Evolutionary conservation across 1,284 basidiomycete genomes (phyloP).

Genomic region (Sphagnurus paluster): DNA sequence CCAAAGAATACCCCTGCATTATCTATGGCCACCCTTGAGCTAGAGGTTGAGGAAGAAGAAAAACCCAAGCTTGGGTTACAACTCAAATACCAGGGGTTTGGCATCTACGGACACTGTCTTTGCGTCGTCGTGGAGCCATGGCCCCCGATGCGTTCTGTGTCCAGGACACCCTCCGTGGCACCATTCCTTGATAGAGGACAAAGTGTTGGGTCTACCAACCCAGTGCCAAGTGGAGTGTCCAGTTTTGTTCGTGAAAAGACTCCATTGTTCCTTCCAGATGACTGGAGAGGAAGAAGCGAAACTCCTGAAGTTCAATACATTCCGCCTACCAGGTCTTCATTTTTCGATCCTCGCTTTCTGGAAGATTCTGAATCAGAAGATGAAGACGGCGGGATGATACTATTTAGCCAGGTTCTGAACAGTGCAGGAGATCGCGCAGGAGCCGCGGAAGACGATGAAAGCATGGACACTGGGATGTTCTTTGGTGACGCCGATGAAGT

Average conservation of each 20-base stretch:
- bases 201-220: constrained; percentile 32
- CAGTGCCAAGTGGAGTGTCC: neutral
- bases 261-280: constrained; percentile 70
- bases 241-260: constrained; percentile 39
- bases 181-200: constrained; percentile 27
- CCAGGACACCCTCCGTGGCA: constrained; percentile 36
- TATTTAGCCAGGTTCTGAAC: constrained; percentile 72
- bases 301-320: constrained; percentile 34
- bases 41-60: constrained; percentile 32
- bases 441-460: constrained; percentile 63
- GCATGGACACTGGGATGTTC: constrained; percentile 68
- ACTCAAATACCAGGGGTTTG: constrained; percentile 67
- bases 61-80: constrained; percentile 71
- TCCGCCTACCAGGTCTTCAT: constrained; percentile 41
- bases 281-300: constrained; percentile 40
- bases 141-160: constrained; percentile 47
- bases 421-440: constrained; percentile 54
- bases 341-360: constrained; percentile 37
- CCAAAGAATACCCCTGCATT: constrained; percentile 1
- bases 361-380: constrained; percentile 39
- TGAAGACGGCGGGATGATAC: constrained; percentile 62
- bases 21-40: constrained; percentile 19
- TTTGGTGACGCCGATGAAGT: constrained; percentile 81
- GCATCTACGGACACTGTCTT: constrained; percentile 65
- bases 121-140: constrained; percentile 80